Evolutionary conservation across 1,139 yeast genomes (phyloP).

Genomic region (Hanseniaspora gamundiae): DNA sequence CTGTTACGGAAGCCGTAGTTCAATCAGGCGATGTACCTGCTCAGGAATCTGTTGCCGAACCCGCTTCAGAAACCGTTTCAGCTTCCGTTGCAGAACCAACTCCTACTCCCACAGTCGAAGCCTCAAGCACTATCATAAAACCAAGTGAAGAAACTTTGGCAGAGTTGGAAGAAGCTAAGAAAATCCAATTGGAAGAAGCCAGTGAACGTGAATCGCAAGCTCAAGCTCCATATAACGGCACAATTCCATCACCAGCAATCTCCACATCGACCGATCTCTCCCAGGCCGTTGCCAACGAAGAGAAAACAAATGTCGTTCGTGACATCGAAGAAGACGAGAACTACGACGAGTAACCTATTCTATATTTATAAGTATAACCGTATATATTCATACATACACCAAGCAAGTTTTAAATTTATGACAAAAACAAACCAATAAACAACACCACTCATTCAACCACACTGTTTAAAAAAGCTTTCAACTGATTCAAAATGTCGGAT

Average conservation of each 20-base stretch:
- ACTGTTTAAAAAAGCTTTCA: constrained; percentile 23
- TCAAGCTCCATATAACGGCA: neutral
- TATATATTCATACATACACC: constrained; percentile 6
- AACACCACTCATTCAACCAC: neutral
- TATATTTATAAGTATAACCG: too few species aligned
- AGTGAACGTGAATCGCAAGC: constrained; percentile 12
- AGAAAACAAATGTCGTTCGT: constrained; percentile 42
- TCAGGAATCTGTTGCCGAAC: constrained; percentile 6
- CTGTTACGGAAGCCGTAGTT: constrained; percentile 6
- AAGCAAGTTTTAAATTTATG: neutral
- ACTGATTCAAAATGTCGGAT: neutral
- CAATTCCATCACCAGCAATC: too few species aligned
- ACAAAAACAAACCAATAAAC: constrained; percentile 10
- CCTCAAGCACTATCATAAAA: constrained; percentile 28
- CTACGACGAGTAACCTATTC: constrained; percentile 77
- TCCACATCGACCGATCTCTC: too few species aligned
- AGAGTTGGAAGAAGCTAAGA: constrained; percentile 33
- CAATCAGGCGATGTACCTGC: constrained; percentile 4
- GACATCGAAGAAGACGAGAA: constrained; percentile 74
- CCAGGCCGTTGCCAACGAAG: constrained; percentile 27
- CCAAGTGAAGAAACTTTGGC: constrained; percentile 33
- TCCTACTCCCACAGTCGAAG: too few species aligned
- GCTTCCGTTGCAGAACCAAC: constrained; percentile 6
- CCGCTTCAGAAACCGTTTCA: constrained; percentile 7
- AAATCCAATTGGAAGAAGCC: constrained; percentile 27